phyloP scores from a whole-genome alignment of 768 basidiomycete genomes.

The Roridomyces roridus region DNA sequence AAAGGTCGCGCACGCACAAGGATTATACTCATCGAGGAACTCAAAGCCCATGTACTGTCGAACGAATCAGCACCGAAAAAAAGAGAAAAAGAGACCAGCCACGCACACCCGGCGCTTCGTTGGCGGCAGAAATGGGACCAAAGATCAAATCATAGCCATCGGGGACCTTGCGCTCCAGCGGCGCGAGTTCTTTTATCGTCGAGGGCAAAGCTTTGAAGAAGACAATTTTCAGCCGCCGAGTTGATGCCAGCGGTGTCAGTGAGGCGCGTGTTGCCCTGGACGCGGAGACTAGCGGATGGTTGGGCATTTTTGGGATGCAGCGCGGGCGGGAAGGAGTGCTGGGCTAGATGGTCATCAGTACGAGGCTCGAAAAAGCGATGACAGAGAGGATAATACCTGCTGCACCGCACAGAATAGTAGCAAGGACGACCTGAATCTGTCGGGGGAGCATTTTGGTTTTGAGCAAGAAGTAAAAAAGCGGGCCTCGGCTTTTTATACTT shows the following conservation, averaged over 20 bases:
- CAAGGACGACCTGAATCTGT: conserved; percentile 3
- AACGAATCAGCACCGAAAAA: too few relatives aligned
- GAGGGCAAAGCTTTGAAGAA: neutral
- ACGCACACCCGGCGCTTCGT: conserved; percentile 27
- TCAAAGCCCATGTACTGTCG: conserved; percentile 28
- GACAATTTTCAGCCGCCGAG: conserved; percentile 14
- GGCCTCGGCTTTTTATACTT: neutral
- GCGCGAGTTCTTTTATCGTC: conserved; percentile 8
- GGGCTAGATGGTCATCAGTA: neutral
- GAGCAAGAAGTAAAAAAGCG: neutral
- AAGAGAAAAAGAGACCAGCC: neutral
- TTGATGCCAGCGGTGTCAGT: conserved; percentile 24
- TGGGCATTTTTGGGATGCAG: neutral
- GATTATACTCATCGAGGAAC: conserved; percentile 21
- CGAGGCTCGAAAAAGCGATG: neutral
- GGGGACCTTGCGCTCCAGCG: conserved; percentile 14
- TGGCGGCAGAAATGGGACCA: conserved; percentile 28
- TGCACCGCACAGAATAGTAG: conserved; percentile 9
- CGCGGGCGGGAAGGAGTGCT: conserved; percentile 14
- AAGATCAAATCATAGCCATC: conserved; percentile 28
- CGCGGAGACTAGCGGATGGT: too few relatives aligned
- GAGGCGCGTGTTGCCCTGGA: neutral
- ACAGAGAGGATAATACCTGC: conserved; percentile 2
- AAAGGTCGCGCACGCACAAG: conserved; percentile 19
- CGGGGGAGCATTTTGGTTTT: conserved; percentile 8